Evolutionary conservation across 371 early-diverging fungal species (phyloP), one percentile per base, ranked within the genome.

Genomic region (Mucor piriformis): DNA sequence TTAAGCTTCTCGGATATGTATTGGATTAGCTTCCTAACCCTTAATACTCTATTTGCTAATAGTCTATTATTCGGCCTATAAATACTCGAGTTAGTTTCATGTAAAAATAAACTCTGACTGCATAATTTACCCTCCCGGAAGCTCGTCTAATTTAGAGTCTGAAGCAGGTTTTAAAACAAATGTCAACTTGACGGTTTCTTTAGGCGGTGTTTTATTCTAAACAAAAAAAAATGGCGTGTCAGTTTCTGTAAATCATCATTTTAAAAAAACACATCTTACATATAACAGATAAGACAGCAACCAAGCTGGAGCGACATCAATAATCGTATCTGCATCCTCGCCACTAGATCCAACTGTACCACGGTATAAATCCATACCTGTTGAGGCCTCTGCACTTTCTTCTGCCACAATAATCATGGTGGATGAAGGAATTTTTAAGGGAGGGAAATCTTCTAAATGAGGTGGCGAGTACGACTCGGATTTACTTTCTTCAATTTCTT

Each of bases 31-130:
- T 96, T 96, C 24, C 91, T 82, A 3, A 92, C 82, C n/a, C 96
- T 80, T 42, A 97, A 69, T 79, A 95, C 88, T 33, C 95, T 77
- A 57, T 93, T 93, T 4, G 96, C 95, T 13, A 88, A 81, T 35
- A 97, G 72, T 10, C 93, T 84, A 47, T 87, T 77, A 53, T 87
- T 89, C 6, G 84, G 83, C 42, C 75, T 73, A 70, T 35, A 49
- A 44, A 49, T 25, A 38, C 34, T 49, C 44, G 13, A 34, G 61
- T 43, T 27, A 21, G 18, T 15, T 62, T 42, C 11, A 61, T 42
- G 21, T 50, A 52, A 38, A 4, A 43, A 7, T 59, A 15, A 51
- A 8, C n/a, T 13, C 38, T 15, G 11, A n/a, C n/a, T n/a, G 38
- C 12, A 37, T 44, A 23, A 27, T 47, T 68, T 76, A 85, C 86